A percentile compares a stretch with the other conserved stretches of the same genome.
phyloP scores from a whole-genome alignment of 345 rosid genomes.

The Eucalyptus polyanthemos region DNA sequence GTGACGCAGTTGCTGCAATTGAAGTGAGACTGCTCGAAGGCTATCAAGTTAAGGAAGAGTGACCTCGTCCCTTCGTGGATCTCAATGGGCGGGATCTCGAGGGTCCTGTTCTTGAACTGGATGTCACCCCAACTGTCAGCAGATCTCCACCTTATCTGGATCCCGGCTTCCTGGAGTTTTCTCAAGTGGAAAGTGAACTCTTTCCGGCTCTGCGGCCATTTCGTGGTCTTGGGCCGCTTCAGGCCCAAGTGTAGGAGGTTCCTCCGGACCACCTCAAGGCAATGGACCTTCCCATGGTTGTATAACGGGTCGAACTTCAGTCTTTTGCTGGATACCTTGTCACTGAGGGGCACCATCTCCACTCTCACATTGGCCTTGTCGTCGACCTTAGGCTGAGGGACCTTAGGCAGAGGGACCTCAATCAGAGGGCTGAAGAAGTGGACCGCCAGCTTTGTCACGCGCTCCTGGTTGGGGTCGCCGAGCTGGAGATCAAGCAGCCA shows the following conservation, averaged over 20 bases:
- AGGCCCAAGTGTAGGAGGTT: slow-evolving; percentile 47
- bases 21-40: slow-evolving; percentile 66
- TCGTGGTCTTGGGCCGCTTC: slow-evolving; percentile 27
- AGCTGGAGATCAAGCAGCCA: accelerated
- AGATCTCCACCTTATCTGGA: slow-evolving; percentile 27
- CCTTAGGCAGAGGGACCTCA: too few relatives aligned
- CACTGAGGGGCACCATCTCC: too few relatives aligned
- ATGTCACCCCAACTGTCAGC: not conserved
- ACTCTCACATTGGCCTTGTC: too few relatives aligned
- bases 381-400: too few relatives aligned
- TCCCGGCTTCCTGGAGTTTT: slow-evolving; percentile 52
- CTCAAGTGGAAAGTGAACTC: slow-evolving; percentile 51
- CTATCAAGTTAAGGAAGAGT: slow-evolving; percentile 68
- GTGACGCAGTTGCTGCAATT: slow-evolving; percentile 59
- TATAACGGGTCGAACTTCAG: slow-evolving; percentile 54
- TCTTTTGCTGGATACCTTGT: not conserved
- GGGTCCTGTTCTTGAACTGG: slow-evolving; percentile 47
- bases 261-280: slow-evolving; percentile 55
- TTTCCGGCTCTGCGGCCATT: slow-evolving; percentile 35
- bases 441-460: accelerated
- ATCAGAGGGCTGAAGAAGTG: too few relatives aligned
- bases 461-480: accelerated
- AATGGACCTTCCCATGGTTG: slow-evolving; percentile 42
- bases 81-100: slow-evolving; percentile 50
- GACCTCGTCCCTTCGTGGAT: slow-evolving; percentile 91